Evolutionary conservation across 805 yeast genomes (phyloP).

Genomic region (Saccharomycopsis babjevae): DNA sequence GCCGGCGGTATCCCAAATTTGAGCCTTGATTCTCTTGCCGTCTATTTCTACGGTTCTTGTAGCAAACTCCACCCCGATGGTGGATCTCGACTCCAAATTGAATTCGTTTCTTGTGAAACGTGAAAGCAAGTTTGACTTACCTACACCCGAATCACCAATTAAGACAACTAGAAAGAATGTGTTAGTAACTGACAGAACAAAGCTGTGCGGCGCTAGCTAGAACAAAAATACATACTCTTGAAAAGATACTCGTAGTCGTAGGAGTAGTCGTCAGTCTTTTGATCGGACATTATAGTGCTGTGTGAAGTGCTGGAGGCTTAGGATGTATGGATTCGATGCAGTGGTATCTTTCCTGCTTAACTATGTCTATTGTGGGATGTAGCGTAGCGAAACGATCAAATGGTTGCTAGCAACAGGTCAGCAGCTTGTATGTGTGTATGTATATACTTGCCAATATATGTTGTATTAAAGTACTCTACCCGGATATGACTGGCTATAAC

Average conservation of each 20-base stretch:
- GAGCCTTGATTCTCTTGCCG: constrained; percentile 77
- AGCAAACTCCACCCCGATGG: constrained; percentile 97
- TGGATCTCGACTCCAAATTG: constrained; percentile 85
- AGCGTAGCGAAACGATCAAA: too few species aligned
- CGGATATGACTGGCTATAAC: too few species aligned
- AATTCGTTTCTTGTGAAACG: constrained; percentile 95
- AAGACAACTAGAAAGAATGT: constrained; percentile 50
- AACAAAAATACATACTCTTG: constrained; percentile 39
- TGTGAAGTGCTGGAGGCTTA: background rate
- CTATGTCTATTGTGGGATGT: too few species aligned
- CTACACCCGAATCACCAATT: constrained; percentile 96
- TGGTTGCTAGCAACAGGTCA: too few species aligned
- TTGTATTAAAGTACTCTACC: too few species aligned
- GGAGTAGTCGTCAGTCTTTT: constrained; percentile 55
- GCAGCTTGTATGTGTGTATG: too few species aligned
- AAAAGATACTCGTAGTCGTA: constrained; percentile 86
- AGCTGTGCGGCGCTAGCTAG: background rate
- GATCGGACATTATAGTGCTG: constrained; percentile 23
- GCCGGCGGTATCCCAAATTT: constrained; percentile 98
- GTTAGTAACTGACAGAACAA: constrained; percentile 8
- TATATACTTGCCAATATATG: too few species aligned
- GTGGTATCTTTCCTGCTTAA: too few species aligned
- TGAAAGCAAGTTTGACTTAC: constrained; percentile 86
- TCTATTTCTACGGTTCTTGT: constrained; percentile 87
- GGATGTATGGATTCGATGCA: too few species aligned